phyloP scores from a whole-genome alignment of 768 basidiomycete species.

The Russula ochroleuca region DNA sequence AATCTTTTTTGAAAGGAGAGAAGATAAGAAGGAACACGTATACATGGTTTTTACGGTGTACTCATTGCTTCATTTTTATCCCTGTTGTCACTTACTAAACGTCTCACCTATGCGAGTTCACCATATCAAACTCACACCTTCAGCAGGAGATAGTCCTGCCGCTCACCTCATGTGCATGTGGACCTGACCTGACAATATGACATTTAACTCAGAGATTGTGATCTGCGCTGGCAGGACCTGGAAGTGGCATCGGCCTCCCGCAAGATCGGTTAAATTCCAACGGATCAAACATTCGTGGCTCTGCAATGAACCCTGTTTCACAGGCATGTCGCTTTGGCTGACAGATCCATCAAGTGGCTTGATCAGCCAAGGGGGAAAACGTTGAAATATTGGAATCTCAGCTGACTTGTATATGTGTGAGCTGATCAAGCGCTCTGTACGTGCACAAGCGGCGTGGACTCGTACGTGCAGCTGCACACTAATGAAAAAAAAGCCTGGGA shows the following conservation, averaged over 20 bases:
- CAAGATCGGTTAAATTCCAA: neutral
- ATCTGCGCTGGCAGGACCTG: neutral
- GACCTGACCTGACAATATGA: neutral
- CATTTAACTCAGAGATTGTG: neutral
- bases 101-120: neutral
- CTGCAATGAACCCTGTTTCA: neutral
- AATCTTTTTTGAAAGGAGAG: neutral
- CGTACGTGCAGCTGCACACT: neutral
- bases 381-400: neutral
- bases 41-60: neutral
- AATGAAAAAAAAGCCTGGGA: neutral
- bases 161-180: neutral
- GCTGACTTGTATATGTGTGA: neutral
- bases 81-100: neutral
- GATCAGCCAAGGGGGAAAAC: neutral
- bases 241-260: neutral
- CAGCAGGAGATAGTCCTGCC: neutral
- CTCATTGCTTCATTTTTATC: constrained; percentile 2
- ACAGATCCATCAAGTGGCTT: neutral
- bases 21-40: neutral
- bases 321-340: neutral
- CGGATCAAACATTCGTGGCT: neutral
- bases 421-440: neutral
- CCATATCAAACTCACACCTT: neutral
- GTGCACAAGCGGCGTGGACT: neutral